phyloP scores from a whole-genome alignment of 2,329 filamentous ascomycete species.

The Zymoseptoria brevis region DNA sequence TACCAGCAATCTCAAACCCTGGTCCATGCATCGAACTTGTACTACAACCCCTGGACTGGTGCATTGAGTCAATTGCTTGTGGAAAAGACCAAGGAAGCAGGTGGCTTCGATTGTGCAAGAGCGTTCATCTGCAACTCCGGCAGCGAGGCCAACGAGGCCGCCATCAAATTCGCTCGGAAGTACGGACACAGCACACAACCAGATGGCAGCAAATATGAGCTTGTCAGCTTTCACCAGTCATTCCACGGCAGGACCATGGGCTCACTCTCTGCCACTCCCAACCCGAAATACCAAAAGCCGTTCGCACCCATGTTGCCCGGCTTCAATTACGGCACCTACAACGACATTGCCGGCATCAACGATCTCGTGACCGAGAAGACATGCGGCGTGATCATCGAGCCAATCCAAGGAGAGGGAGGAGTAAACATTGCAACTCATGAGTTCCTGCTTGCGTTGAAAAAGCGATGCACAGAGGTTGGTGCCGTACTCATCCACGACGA shows the following conservation, averaged over 20 bases:
- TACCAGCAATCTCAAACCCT: slow-evolving; percentile 61
- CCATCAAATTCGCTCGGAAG: slow-evolving; percentile 94
- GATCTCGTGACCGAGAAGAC: slow-evolving; percentile 74
- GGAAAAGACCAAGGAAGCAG: slow-evolving; percentile 68
- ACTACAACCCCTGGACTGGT: slow-evolving; percentile 94
- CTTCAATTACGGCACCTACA: slow-evolving; percentile 78
- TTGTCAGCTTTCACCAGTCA: slow-evolving; percentile 83
- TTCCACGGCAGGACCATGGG: slow-evolving; percentile 98
- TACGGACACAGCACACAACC: slow-evolving; percentile 55
- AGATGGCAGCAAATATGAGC: slow-evolving; percentile 58
- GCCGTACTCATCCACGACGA: slow-evolving; percentile 91
- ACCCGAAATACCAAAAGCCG: slow-evolving; percentile 93
- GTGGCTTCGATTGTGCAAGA: slow-evolving; percentile 69
- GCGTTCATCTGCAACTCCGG: slow-evolving; percentile 96
- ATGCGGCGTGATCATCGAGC: slow-evolving; percentile 91
- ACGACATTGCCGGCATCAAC: slow-evolving; percentile 65
- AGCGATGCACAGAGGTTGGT: slow-evolving; percentile 75
- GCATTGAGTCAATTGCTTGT: slow-evolving; percentile 79
- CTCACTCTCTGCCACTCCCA: slow-evolving; percentile 86
- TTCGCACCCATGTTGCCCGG: slow-evolving; percentile 95
- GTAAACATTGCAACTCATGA: slow-evolving; percentile 75
- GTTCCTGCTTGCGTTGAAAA: slow-evolving; percentile 76
- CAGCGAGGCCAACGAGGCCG: slow-evolving; percentile 93
- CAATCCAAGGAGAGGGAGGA: slow-evolving; percentile 94
- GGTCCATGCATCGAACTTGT: slow-evolving; percentile 89